Percentiles rank a stretch among this genome's conserved stretches.
Conservation (phyloP, 2,329 filamentous ascomycete species). For the Cordyceps cateniannulata region DNA sequence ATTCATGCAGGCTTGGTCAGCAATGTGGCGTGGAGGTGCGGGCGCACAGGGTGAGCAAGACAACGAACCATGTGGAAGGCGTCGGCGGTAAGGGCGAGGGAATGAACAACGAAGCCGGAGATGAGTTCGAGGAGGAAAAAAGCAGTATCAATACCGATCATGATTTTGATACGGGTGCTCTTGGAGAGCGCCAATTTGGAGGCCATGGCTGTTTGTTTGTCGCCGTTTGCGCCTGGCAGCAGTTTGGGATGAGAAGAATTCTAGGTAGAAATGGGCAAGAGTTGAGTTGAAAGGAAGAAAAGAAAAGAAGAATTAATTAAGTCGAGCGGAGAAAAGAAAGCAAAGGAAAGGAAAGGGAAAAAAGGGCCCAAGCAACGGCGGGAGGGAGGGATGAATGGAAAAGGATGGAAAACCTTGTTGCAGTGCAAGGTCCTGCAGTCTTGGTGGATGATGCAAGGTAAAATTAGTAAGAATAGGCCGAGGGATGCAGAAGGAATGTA, state of each 20-base stretch:
- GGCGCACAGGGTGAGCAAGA: neutral
- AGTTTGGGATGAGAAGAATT: neutral
- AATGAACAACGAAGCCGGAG: constrained; percentile 80
- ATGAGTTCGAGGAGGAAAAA: constrained; percentile 91
- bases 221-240: neutral
- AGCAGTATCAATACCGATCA: constrained; percentile 79
- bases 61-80: constrained; percentile 88
- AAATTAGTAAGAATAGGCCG: neutral
- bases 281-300: neutral
- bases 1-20: neutral
- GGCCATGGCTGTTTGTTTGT: constrained; percentile 13
- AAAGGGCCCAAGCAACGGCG: neutral
- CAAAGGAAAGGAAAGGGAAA: neutral
- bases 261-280: neutral
- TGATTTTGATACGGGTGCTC: constrained; percentile 82
- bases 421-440: neutral
- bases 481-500: neutral
- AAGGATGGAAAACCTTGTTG: neutral
- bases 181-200: constrained; percentile 80
- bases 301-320: neutral
- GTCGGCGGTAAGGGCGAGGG: constrained; percentile 89
- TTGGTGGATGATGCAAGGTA: neutral
- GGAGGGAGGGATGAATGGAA: neutral
- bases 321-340: neutral
- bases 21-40: constrained; percentile 10